Base-by-base conservation (phyloP, 1,139 yeast species). In the Kodamaea ohmeri region DNA sequence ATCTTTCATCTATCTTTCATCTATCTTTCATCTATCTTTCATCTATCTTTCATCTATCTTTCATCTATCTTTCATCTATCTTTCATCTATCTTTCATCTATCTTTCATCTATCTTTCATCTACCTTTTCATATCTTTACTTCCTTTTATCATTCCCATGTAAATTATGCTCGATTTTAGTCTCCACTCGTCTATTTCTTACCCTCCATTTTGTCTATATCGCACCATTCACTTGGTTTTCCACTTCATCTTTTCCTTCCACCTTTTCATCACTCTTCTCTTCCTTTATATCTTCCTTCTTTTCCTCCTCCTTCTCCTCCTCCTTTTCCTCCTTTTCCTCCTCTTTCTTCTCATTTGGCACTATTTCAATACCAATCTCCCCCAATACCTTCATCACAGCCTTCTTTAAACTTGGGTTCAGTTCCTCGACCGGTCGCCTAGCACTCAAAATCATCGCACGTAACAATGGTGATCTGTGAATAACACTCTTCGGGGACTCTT, bases 401-500 rank as follows among this genome's bases (percentile, higher is more conserved):
- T 40, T 42, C 25, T 57, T 51, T 13, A 66, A 50, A 12, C 40
- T 38, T n/a, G 39, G 44, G 25, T 51, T 37, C 3, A 20, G 21
- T 11, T 30, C 32, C 25, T 34, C 37, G 9, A 18, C 19, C 11
- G 34, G 37, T 41, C 57, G 60, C 39, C 73, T 58, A 34, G 58
- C 54, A 4, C 56, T 51, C 36, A 65, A 45, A n/a, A 69, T 53
- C 41, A 69, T 47, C 17, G 58, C 60, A 34, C 68, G 53, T 32
- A 63, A 54, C 26, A 68, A 43, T 34, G 54, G 57, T 35, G 70
- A 63, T 46, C 61, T 67, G 19, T 52, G 38, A 8, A 66, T 45
- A 2, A 66, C 48, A 15, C 64, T 50, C 28, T 50, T 49, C 2
- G 75, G 75, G 17, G 63, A 47, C 9, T 44, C 41, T 18, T 49